Base-by-base conservation (phyloP, 805 yeast species). In the Metschnikowia peoriensis region DNA sequence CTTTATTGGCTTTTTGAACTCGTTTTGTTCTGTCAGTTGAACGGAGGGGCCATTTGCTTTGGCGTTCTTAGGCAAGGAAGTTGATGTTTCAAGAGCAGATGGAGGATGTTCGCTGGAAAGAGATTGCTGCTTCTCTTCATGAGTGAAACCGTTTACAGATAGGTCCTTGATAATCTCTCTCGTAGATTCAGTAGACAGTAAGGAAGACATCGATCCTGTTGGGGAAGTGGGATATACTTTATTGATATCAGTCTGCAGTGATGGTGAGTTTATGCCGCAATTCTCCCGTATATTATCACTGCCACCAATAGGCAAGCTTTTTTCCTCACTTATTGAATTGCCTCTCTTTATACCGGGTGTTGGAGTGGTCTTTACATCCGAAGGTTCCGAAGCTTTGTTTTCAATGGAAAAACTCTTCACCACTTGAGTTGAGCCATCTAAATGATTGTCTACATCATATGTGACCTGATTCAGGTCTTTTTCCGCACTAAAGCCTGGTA, bases 151-250 rank as follows among this genome's bases (percentile, higher is more conserved):
- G 22, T 47, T 51, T 35, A 45, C 42, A 6, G 61, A 57, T 34
- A 59, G 54, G 34, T 54, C 55, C 17, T 43, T 48, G 40, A 59
- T 55, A 34, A 59, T 51, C 17, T 49, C 48, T 22, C 51, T 46
- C 10, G 62, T 59, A 38, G 62, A 59, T 6, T 55, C 62, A 11
- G 58, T 50, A 12, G 60, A 55, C 57, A 51, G 56, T 8, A 57
- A 22, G 3, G 62, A 57, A 7, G 60, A 55, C 8, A 45, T 29
- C 2, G 61, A 52, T 8, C 39, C 47, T 10, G 50, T 38, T 4
- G 55, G 55, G 16, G 52, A 53, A 12, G 42, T 17, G 11, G 51
- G 46, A 16, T 27, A 17, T 7, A 7, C 7, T 38, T 12, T 27
- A 22, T 37, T 22, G n/a, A 35, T 7, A 2, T 28, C 38, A 37